Evolutionary conservation across 1,139 yeast species (phyloP), one percentile per base, ranked within the genome.

Genomic region (Sugiyamaella xylanicola): DNA sequence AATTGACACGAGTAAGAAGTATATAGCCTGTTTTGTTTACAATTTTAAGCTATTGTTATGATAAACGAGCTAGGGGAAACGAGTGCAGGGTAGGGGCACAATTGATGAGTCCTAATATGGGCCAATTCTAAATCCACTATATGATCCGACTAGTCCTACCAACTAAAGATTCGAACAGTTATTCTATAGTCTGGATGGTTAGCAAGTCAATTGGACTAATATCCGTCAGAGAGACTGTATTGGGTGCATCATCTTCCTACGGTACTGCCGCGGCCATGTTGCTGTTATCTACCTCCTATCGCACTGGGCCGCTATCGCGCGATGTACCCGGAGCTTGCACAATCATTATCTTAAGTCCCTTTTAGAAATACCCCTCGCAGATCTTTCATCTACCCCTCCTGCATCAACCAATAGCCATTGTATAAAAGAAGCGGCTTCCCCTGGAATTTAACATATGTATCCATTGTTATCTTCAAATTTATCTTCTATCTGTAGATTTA

Each of bases 301-400:
- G 37, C 15, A n/a, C 37, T 13, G 37, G 5, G 37, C 37, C 37
- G 37, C 37, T 32, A 32, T 32, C 37, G 37, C 37, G 37, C 37
- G 15, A 32, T 32, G 37, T 32, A 32, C 37, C 15, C 37, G 37
- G 37, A 15, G 15, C 37, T 32, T 32, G 37, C 37, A 32, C 37
- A 32, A 32, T 32, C 37, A 32, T 11, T 32, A 32, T 32, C 37
- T 32, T 8, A 13, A 13, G 37, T 8, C 13, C 4, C 4, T 32
- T 32, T 32, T 4, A 13, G 37, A 15, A 11, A 32, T 32, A 32
- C 37, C 37, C 37, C 37, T 32, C 37, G 37, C 37, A 8, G 37
- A 32, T 32, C 37, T 32, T 7, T 32, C 37, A 32, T n/a, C 15
- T 32, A 7, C 5, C 32, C 5, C 32, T 11, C 11, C 5, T 32